phyloP scores from a whole-genome alignment of 1,284 basidiomycete species.

The Ceratobasidium theobromae region DNA sequence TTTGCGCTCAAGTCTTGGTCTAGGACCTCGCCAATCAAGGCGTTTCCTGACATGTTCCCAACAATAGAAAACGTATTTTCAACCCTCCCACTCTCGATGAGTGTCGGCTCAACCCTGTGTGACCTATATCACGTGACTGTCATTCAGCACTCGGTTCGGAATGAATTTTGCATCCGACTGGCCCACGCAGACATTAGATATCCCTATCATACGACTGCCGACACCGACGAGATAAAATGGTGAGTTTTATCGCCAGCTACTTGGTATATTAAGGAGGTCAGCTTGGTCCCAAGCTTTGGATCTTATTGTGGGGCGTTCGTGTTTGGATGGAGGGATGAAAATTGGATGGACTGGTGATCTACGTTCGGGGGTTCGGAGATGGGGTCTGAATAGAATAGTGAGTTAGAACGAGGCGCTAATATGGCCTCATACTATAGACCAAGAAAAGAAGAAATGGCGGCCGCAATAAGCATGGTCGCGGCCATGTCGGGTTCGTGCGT shows the following conservation, averaged over 20 bases:
- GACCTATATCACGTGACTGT: not conserved
- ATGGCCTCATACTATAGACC: slow-evolving; percentile 56
- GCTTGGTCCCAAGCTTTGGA: too few species aligned
- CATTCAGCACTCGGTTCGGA: not conserved
- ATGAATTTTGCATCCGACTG: not conserved
- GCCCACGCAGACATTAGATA: not conserved
- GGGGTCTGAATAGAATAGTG: not conserved
- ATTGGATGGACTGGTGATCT: not conserved
- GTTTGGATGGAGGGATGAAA: not conserved
- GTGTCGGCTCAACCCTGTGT: not conserved
- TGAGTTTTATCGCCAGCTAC: not conserved
- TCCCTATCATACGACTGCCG: not conserved
- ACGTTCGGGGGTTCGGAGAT: not conserved
- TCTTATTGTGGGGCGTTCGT: too few species aligned
- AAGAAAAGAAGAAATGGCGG: slow-evolving; percentile 99
- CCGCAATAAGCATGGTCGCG: slow-evolving; percentile 98
- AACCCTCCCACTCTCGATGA: not conserved
- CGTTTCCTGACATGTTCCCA: too few species aligned
- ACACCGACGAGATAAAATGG: not conserved
- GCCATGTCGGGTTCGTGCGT: slow-evolving; percentile 90
- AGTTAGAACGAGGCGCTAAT: not conserved
- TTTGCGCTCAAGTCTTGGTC: too few species aligned
- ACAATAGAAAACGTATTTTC: too few species aligned
- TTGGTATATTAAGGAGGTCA: not conserved
- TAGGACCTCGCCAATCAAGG: too few species aligned